These are phyloP conservation scores for Fusarium sambucinum DNA, from an alignment of 2,329 filamentous ascomycete species.

Conservation along the genomic window DNA sequence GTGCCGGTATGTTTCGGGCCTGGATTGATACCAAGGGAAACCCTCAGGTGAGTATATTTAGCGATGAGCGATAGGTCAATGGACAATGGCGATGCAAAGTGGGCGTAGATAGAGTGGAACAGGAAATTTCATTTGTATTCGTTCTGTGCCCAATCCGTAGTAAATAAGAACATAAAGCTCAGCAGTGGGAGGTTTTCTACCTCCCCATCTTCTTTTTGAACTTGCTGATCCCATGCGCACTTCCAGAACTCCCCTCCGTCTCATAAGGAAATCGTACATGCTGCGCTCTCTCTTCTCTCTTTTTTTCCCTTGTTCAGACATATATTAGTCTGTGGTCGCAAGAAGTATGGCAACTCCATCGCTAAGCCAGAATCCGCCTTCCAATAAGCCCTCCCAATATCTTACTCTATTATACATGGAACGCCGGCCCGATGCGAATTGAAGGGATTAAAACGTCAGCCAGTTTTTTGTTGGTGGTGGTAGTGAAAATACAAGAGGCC, in stretches of 20 bases:
- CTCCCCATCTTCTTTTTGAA: constrained; percentile 19
- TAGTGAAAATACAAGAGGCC: constrained; percentile 41
- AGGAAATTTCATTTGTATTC: constrained; percentile 46
- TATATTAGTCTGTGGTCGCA: constrained; percentile 29
- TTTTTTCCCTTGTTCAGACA: constrained; percentile 28
- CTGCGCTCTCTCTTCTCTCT: constrained; percentile 21
- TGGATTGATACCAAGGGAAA: constrained; percentile 75
- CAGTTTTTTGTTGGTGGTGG: constrained; percentile 36
- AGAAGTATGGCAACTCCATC: constrained; percentile 41
- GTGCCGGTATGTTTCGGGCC: constrained; percentile 87
- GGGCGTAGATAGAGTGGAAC: constrained; percentile 21
- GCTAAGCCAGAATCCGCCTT: constrained; percentile 44
- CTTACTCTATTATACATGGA: constrained; percentile 51
- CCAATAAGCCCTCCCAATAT: constrained; percentile 29
- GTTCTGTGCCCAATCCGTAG: constrained; percentile 36
- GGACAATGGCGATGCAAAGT: neutral
- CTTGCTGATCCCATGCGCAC: constrained; percentile 13
- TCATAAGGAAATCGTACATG: constrained; percentile 36
- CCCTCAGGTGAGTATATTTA: constrained; percentile 63
- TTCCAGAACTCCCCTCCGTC: constrained; percentile 8
- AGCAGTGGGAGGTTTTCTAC: constrained; percentile 19
- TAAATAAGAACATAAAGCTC: constrained; percentile 29
- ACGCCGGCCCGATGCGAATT: constrained; percentile 52
- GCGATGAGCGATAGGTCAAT: constrained; percentile 43
- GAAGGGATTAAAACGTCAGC: constrained; percentile 40